phyloP scores from a whole-genome alignment of 176 grass and related monocot genomes.

The Avena sativa region DNA sequence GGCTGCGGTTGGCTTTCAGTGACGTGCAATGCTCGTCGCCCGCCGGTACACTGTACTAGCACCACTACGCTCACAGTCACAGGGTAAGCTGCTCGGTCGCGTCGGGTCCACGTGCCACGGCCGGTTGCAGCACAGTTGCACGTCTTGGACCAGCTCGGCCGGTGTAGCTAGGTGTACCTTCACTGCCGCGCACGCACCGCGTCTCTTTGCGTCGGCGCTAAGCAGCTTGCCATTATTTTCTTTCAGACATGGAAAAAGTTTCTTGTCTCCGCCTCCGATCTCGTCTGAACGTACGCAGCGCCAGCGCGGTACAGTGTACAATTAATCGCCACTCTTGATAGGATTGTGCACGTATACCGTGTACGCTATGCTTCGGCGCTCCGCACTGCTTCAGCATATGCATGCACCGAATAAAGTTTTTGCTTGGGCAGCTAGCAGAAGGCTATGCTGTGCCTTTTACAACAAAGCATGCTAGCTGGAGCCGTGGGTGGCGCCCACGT shows the following conservation, averaged over 20 bases:
- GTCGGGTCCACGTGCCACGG: background rate
- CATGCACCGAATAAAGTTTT: constrained; percentile 9
- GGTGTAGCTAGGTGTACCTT: background rate
- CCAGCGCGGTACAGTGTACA: background rate
- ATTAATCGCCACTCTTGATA: background rate
- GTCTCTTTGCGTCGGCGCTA: constrained; percentile 30
- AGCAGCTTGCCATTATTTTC: constrained; percentile 7
- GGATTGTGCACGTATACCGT: background rate
- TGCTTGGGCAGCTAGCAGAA: background rate
- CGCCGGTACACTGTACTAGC: background rate
- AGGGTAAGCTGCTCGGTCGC: background rate
- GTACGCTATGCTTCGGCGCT: background rate
- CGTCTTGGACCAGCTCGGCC: background rate
- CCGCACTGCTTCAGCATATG: background rate
- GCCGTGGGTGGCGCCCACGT: background rate
- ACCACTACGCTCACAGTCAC: no score
- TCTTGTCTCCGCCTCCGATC: background rate
- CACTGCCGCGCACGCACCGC: background rate
- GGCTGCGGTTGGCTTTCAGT: background rate
- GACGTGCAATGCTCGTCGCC: constrained; percentile 12
- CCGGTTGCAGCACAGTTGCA: background rate
- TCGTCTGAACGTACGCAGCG: background rate
- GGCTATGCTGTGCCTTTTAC: background rate
- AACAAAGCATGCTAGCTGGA: background rate
- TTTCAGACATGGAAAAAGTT: background rate